Conservation (phyloP, 2,329 filamentous ascomycete species). For the Neophaeococcomyces aloes region DNA sequence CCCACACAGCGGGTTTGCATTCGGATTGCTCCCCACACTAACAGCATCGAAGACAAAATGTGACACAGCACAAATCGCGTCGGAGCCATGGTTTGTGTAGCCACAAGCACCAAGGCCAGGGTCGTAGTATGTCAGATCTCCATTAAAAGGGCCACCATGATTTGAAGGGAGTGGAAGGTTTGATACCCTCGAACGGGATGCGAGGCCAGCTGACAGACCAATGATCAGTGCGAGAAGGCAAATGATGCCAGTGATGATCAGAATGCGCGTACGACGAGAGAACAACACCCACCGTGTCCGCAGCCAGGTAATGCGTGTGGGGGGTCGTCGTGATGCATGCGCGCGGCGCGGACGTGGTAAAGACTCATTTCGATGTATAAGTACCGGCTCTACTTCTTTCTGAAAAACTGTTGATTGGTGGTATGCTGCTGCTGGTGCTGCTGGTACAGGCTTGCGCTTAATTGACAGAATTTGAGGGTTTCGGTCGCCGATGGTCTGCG, state of each 20-base stretch:
- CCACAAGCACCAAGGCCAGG: slow-evolving; percentile 62
- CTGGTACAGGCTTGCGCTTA: slow-evolving; percentile 6
- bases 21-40: slow-evolving; percentile 44
- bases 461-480: not conserved
- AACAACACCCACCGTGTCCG: slow-evolving; percentile 14
- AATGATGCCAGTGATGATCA: slow-evolving; percentile 12
- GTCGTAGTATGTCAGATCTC: slow-evolving; percentile 60
- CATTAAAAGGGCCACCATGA: slow-evolving; percentile 43
- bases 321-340: not conserved
- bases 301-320: not conserved
- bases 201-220: slow-evolving; percentile 18
- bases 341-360: not conserved
- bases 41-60: slow-evolving; percentile 56
- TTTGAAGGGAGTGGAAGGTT: slow-evolving; percentile 44
- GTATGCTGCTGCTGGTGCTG: slow-evolving; percentile 1
- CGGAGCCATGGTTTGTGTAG: slow-evolving; percentile 40
- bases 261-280: slow-evolving; percentile 12
- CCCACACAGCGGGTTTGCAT: slow-evolving; percentile 58
- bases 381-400: not conserved
- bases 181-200: slow-evolving; percentile 12
- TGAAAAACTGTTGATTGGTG: not conserved
- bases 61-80: slow-evolving; percentile 57
- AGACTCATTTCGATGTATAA: not conserved
- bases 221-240: slow-evolving; percentile 16
- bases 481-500: not conserved